Evolutionary conservation across 2,329 filamentous ascomycete genomes (phyloP), one percentile per base, ranked within the genome.

Genomic region (Fusarium redolens): DNA sequence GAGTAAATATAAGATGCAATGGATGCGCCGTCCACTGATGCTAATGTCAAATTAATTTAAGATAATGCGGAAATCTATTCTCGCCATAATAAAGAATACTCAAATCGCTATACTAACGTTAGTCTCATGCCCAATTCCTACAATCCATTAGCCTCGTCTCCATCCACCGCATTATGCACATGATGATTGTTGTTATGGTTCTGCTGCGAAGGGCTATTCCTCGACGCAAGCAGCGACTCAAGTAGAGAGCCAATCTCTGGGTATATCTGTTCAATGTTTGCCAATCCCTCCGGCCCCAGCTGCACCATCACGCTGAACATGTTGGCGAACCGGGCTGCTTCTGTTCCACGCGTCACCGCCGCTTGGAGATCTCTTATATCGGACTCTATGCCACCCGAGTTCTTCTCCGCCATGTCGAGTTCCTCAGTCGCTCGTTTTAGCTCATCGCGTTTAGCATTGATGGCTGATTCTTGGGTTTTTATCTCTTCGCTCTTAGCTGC

Each of bases 221-320:
- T 73, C n/a, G 75, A 67, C 13, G 61, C 73, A 7, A 78, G 69
- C 43, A 78, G 54, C 45, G 72, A 74, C 47, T 78, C 76, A 31
- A 78, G 66, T 50, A 78, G 56, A 25, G 76, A 76, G 38, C 75
- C 76, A 61, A 78, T 78, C 73, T 78, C 76, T 31, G 76, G 76
- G 74, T 78, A 78, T 76, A 78, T 77, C 41, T 74, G 69, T 71
- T 78, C 76, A 60, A 78, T 76, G 50, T 66, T 76, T 35, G 73
- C 75, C 43, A 78, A 45, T 18, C 76, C 76, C 47, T 73, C 73
- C 7, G 76, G 76, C 9, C 76, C 76, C 33, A 78, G 40, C 56
- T 75, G 76, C 52, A 78, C 76, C 65, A 78, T 70, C 7, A 76
- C 68, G 61, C 76, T 68, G 55, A 78, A 77, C 75, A 78, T 77